Evolutionary conservation across 1,284 basidiomycete genomes (phyloP).

Genomic region (Moesziomyces globuligerus): DNA sequence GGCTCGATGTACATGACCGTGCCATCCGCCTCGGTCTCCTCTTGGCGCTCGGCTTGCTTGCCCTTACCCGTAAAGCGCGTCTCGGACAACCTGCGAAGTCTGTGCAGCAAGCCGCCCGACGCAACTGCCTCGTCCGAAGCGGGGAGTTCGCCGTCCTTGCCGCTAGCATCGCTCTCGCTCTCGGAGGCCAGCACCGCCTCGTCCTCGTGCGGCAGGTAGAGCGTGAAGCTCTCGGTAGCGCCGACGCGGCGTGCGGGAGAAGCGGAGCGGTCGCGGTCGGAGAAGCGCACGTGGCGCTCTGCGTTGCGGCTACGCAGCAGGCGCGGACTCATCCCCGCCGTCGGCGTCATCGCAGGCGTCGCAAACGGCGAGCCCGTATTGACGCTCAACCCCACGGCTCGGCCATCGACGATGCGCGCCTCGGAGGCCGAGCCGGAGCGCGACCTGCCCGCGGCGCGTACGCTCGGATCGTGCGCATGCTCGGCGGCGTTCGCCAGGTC

Average conservation of each 20-base stretch:
- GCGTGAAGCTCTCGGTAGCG: constrained; percentile 31
- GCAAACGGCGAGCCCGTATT: constrained; percentile 22
- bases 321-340: constrained; percentile 20
- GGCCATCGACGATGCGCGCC: constrained; percentile 23
- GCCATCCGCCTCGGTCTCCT: constrained; percentile 13
- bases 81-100: constrained; percentile 24
- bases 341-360: constrained; percentile 35
- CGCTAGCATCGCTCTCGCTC: constrained; percentile 44
- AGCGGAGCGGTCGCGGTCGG: constrained; percentile 1
- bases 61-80: constrained; percentile 19
- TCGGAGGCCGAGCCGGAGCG: constrained; percentile 12
- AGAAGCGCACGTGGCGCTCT: constrained; percentile 38
- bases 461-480: constrained; percentile 12
- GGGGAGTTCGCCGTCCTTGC: constrained; percentile 52
- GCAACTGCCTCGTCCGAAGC: not conserved
- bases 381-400: constrained; percentile 36
- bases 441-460: not conserved
- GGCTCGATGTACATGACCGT: constrained; percentile 47
- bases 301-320: constrained; percentile 7
- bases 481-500: constrained; percentile 37
- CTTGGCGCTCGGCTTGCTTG: not conserved
- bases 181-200: constrained; percentile 27
- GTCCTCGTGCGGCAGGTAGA: constrained; percentile 35
- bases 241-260: constrained; percentile 29
- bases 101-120: constrained; percentile 12